phyloP scores from a whole-genome alignment of 164 flowering plant species.

The Magnolia officinalis region DNA sequence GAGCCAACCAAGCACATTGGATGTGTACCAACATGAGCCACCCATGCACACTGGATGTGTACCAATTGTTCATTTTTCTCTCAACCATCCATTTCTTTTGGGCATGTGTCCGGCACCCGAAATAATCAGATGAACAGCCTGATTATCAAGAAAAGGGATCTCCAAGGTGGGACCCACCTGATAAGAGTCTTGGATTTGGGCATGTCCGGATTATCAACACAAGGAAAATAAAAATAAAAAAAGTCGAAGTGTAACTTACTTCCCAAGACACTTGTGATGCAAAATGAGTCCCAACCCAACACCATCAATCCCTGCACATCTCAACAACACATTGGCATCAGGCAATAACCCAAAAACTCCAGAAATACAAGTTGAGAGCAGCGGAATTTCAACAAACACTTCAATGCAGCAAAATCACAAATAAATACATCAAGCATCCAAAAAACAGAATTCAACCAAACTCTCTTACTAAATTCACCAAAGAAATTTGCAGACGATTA shows the following conservation, averaged over 20 bases:
- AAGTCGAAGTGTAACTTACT: conserved; percentile 33
- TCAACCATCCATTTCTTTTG: background rate
- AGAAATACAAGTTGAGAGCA: background rate
- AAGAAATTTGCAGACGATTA: conserved; percentile 18
- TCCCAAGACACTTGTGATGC: conserved; percentile 81
- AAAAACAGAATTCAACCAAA: background rate
- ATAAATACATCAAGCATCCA: background rate
- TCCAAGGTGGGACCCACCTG: no score
- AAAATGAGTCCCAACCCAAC: conserved; percentile 67
- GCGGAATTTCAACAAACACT: background rate
- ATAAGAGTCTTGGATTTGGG: no score
- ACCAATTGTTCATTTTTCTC: background rate
- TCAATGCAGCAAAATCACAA: background rate
- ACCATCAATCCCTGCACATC: conserved; percentile 65
- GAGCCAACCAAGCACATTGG: background rate
- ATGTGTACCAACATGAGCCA: background rate
- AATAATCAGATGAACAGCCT: no score
- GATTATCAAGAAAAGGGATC: no score
- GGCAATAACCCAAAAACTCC: background rate
- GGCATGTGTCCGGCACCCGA: background rate
- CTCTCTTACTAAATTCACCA: background rate
- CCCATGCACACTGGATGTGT: background rate
- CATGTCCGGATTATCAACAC: background rate
- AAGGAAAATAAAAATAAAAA: background rate
- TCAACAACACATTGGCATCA: background rate